These are phyloP conservation scores for Saccharomyces hybrid DNA, from an alignment of 1,139 yeast genomes.

Conservation along the genomic window DNA sequence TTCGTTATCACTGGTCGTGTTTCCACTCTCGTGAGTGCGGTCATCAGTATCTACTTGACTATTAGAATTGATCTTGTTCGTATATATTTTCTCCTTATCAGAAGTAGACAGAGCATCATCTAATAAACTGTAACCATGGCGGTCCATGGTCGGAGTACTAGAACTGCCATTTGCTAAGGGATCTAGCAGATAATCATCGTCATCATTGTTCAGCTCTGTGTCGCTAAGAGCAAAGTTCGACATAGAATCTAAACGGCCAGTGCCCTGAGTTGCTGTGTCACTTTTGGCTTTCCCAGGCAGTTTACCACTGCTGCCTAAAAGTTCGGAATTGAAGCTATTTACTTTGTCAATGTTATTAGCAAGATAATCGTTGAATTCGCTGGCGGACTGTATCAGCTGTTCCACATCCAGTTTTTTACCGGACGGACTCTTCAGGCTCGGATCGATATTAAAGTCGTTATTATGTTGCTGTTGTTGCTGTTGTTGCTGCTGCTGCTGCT, in stretches of 20 bases:
- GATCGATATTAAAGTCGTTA: background rate
- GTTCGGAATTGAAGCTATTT: slow-evolving; percentile 18
- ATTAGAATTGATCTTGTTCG: background rate
- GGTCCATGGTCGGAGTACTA: background rate
- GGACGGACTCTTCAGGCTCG: slow-evolving; percentile 9
- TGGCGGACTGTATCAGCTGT: slow-evolving; percentile 27
- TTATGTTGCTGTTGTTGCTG: slow-evolving; percentile 3
- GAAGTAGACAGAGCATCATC: background rate
- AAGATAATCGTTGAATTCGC: slow-evolving; percentile 24
- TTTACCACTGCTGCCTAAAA: slow-evolving; percentile 10
- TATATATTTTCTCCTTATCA: background rate
- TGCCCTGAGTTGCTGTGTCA: slow-evolving; percentile 19
- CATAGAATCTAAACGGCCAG: slow-evolving; percentile 24
- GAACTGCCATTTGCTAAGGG: slow-evolving; percentile 2
- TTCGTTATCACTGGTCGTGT: background rate
- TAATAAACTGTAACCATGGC: background rate
- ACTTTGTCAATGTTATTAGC: slow-evolving; percentile 25
- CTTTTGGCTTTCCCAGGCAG: slow-evolving; percentile 13
- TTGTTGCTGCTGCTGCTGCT: slow-evolving; percentile 4
- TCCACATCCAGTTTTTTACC: slow-evolving; percentile 22
- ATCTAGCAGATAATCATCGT: background rate
- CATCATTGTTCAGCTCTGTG: slow-evolving; percentile 11
- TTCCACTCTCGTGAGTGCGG: background rate
- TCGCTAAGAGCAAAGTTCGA: slow-evolving; percentile 31
- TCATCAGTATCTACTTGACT: background rate